Evolutionary conservation across 768 basidiomycete genomes (phyloP), one percentile per base, ranked within the genome.

Genomic region (Xerocomellus amylosporus): DNA sequence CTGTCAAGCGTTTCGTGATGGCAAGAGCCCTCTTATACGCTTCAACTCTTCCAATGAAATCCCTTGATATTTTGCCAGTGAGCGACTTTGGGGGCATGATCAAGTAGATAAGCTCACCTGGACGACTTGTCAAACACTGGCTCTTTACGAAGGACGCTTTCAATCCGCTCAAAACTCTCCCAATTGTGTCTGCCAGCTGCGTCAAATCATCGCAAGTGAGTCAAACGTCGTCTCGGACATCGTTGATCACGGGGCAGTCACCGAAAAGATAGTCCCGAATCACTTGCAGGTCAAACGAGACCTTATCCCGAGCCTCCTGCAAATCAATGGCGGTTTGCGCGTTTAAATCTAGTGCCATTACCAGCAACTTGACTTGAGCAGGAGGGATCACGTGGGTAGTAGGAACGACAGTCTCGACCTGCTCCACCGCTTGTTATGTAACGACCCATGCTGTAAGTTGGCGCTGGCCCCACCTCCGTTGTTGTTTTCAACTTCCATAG

Each of bases 11-110:
- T 49, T 81, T 82, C 2, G 75, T 79, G 63, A 86, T 77, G 0
- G 71, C 68, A 13, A 87, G 70, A 0, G 77, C 85, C 4, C 80
- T 79, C 19, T 77, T 72, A 59, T 85, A 85, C 12, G 75, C 72
- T 49, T 89, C 83, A 0, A 77, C 75, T 50, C 86, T 78, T 14
- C 77, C 76, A 65, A 85, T 73, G 62, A 83, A 87, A 4, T 80
- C 74, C 51, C 86, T 86, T 51, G 14, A 58, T 14, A 39, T 44
- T n/a, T 28, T 41, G 49, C 22, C 22, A 20, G 22, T 45, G 22
- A 51, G 19, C 34, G 24, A 33, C 37, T n/a, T 5, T 15, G 36
- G 14, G 1, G 10, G 9, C 5, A 28, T 19, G 14, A 5, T 34
- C 12, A 30, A 37, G 26, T 22, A 8, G 14, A 4, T 15, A 31